A percentile compares a stretch with the other conserved stretches of the same genome.
Evolutionary conservation across 2,329 filamentous ascomycete species (phyloP).

Genomic region (Sarocladium oryzae): DNA sequence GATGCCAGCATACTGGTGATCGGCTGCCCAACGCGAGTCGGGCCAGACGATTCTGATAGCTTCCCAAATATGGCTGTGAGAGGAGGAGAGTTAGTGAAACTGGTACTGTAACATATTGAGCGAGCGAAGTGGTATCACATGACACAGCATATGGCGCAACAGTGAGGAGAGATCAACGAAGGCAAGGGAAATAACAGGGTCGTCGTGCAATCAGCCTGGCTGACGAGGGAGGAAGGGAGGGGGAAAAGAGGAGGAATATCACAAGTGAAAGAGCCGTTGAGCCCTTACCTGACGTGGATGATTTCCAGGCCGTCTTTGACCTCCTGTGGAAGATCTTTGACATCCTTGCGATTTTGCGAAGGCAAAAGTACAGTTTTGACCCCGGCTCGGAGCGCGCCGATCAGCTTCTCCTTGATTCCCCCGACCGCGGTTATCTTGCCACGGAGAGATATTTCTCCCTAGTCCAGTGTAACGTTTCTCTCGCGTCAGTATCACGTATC

Average conservation of each 20-base stretch:
- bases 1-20: conserved; percentile 59
- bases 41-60: conserved; percentile 89
- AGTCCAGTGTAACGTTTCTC: conserved; percentile 17
- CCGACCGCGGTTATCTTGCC: conserved; percentile 91
- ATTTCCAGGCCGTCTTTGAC: conserved; percentile 84
- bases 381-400: conserved; percentile 85
- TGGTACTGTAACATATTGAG: neutral
- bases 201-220: too few relatives aligned
- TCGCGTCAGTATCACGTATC: conserved; percentile 19
- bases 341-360: conserved; percentile 84
- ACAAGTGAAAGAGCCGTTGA: neutral
- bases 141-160: neutral
- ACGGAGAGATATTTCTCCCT: conserved; percentile 69
- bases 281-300: conserved; percentile 73
- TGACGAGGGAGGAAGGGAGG: neutral
- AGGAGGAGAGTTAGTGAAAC: conserved; percentile 8
- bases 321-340: conserved; percentile 82
- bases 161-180: neutral
- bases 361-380: conserved; percentile 92
- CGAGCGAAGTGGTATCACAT: neutral
- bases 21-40: conserved; percentile 74
- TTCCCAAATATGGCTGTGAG: conserved; percentile 80
- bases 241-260: too few relatives aligned
- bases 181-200: neutral
- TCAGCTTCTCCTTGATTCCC: conserved; percentile 97